These are phyloP conservation scores for Gardenia jasminoides DNA, from an alignment of 257 asterid genomes.

Conservation along the genomic window DNA sequence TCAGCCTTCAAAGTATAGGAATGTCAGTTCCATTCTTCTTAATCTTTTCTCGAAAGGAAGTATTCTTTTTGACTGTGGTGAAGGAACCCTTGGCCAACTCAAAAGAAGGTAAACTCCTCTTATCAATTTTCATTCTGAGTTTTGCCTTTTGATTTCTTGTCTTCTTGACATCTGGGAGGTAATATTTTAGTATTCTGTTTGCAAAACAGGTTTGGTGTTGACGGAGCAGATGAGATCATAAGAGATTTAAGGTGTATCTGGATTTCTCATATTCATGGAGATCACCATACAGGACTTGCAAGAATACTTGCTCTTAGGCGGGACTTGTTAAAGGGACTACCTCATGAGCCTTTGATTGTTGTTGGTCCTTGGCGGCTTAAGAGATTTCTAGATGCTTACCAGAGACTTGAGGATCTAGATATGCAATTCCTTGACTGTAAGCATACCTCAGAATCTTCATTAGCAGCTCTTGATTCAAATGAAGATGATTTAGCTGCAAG, in stretches of 20 bases:
- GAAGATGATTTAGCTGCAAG: conserved; percentile 19
- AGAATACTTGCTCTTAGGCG: conserved; percentile 83
- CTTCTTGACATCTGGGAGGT: not conserved
- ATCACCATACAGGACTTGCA: conserved; percentile 96
- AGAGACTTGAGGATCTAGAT: conserved; percentile 86
- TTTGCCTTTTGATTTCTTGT: not conserved
- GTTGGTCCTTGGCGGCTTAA: conserved; percentile 89
- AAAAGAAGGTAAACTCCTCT: conserved; percentile 63
- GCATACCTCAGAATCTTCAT: conserved; percentile 60
- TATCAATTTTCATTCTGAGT: not conserved
- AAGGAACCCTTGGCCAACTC: conserved; percentile 94
- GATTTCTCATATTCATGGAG: conserved; percentile 98
- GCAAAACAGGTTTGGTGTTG: conserved; percentile 64
- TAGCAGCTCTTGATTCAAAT: conserved; percentile 40
- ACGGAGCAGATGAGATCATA: conserved; percentile 80
- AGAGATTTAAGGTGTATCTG: conserved; percentile 73
- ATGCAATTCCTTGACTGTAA: conserved; percentile 89
- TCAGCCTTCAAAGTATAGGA: conserved; percentile 97
- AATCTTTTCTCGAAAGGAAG: conserved; percentile 85
- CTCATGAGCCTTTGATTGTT: conserved; percentile 70
- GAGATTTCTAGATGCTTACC: conserved; percentile 89
- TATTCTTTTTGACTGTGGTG: conserved; percentile 87
- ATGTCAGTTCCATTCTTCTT: conserved; percentile 83
- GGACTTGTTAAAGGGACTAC: conserved; percentile 51
- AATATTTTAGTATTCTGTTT: conserved; percentile 1